Evolutionary conservation across 495 filamentous ascomycete genomes (phyloP).

Genomic region (Xeromyces bisporus): DNA sequence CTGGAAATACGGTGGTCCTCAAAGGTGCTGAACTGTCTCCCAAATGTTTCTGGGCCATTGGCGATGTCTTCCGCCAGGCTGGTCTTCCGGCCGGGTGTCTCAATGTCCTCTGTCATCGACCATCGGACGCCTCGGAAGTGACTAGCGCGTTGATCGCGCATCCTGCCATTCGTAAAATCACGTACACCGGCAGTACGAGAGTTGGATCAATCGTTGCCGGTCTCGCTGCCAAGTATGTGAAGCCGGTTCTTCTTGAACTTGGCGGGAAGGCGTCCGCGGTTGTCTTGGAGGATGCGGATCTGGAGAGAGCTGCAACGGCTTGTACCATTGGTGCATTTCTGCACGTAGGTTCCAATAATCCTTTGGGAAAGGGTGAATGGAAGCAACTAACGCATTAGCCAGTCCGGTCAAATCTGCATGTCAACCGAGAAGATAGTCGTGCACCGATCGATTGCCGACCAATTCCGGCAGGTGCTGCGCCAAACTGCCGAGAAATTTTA

Average conservation of each 20-base stretch:
- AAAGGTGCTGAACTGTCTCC: constrained; percentile 69
- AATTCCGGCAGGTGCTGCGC: constrained; percentile 45
- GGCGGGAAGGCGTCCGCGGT: constrained; percentile 45
- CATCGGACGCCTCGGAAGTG: constrained; percentile 34
- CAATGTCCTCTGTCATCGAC: constrained; percentile 37
- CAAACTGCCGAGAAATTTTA: constrained; percentile 28
- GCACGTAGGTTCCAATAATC: constrained; percentile 21
- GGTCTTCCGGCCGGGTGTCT: constrained; percentile 45
- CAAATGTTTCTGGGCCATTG: constrained; percentile 55
- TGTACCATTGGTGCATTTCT: constrained; percentile 37
- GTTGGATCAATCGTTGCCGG: constrained; percentile 40
- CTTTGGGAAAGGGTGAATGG: not conserved
- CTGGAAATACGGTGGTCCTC: constrained; percentile 60
- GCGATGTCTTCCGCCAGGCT: constrained; percentile 52
- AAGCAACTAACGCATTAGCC: not conserved
- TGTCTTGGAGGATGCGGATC: constrained; percentile 40
- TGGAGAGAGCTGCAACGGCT: constrained; percentile 35
- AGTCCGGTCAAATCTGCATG: constrained; percentile 83
- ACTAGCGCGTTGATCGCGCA: constrained; percentile 41
- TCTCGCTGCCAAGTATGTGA: constrained; percentile 36
- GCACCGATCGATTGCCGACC: constrained; percentile 45
- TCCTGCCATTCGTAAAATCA: constrained; percentile 41
- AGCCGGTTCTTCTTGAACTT: constrained; percentile 45
- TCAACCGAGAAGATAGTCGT: constrained; percentile 77
- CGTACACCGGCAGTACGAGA: constrained; percentile 42